A percentile compares a stretch with the other conserved stretches of the same genome.
Conservation (phyloP, 1,284 basidiomycete species). For the Ganoderma lingzhi region DNA sequence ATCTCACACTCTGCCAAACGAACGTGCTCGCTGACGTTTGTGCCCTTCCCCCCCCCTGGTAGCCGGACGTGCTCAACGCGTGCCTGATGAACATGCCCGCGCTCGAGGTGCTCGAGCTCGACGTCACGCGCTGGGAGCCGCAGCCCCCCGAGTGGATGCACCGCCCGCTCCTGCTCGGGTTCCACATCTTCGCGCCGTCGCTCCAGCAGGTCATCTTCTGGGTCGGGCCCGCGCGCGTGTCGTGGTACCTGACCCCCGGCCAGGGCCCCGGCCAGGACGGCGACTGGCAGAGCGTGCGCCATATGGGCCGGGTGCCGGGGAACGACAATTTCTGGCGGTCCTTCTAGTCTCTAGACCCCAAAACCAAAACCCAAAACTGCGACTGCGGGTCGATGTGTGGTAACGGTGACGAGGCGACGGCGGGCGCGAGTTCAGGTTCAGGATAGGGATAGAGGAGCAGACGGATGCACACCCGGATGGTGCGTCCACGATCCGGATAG, state of each 20-base stretch:
- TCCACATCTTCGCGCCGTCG: slow-evolving; percentile 41
- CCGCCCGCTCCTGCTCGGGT: slow-evolving; percentile 40
- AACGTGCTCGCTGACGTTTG: slow-evolving; percentile 15
- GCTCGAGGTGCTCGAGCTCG: slow-evolving; percentile 41
- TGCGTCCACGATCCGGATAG: neutral
- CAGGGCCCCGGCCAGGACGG: slow-evolving; percentile 16
- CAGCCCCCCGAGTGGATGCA: slow-evolving; percentile 35
- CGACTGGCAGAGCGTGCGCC: slow-evolving; percentile 33
- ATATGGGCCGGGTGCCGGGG: slow-evolving; percentile 21
- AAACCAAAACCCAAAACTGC: no score
- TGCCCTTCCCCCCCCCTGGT: no score
- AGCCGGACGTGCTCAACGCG: slow-evolving; percentile 38
- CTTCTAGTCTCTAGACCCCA: neutral
- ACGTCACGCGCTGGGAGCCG: slow-evolving; percentile 40
- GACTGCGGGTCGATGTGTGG: neutral
- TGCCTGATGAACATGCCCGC: slow-evolving; percentile 37
- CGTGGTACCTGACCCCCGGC: slow-evolving; percentile 35
- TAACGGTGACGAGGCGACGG: neutral
- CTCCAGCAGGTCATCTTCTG: slow-evolving; percentile 40
- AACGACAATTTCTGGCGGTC: slow-evolving; percentile 37
- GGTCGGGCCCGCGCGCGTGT: slow-evolving; percentile 35
- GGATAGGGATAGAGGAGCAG: neutral
- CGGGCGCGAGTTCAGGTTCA: no score
- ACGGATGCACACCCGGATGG: neutral
- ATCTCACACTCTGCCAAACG: neutral